Base-by-base conservation (phyloP, 2,329 filamentous ascomycete species). In the Aspergillus sp. region DNA sequence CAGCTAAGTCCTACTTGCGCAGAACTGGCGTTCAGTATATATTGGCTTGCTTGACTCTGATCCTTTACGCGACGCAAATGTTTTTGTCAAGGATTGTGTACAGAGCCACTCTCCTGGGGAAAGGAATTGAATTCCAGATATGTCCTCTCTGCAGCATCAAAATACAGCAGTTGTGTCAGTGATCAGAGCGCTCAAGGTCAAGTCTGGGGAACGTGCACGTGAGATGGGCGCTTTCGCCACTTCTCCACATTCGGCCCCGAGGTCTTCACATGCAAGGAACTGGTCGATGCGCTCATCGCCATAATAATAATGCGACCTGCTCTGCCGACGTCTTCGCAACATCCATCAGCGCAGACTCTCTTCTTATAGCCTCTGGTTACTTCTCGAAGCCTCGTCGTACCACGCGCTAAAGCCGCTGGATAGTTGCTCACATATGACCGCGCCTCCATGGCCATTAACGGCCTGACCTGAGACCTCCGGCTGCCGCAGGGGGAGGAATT, bases 201-300 rank as follows among this genome's bases (percentile, higher is more conserved):
- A 7, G 17, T 62, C 64, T 63, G 64, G 66, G 61, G 61, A 63
- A 62, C 52, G 55, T 54, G 60, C 68, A 69, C 68, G 68, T 69
- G 68, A 69, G 65, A 38, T 54, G 54, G 59, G 53, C 52, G 59
- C 53, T 43, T 53, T 61, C 55, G 41, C 47, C 48, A 41, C 49
- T 56, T 56, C 61, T 60, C 57, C 66, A 54, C 64, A 55, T 30
- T 46, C 54, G 60, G 63, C 55, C 64, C 68, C 68, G 68, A 69
- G 68, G 68, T 69, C 62, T 59, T 69, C 68, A 69, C 68, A 69
- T 69, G 68, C 63, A 62, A 64, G 53, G 19, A 50, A 46, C 48
- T 19, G n/a, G 43, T 25, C 43, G 47, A 48, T 56, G 17, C 31
- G 34, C 52, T 57, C 63, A 55, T 57, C 30, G 56, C 49, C 28